phyloP scores from a whole-genome alignment of 2,329 filamentous ascomycete genomes.

The Epichloe elymi region DNA sequence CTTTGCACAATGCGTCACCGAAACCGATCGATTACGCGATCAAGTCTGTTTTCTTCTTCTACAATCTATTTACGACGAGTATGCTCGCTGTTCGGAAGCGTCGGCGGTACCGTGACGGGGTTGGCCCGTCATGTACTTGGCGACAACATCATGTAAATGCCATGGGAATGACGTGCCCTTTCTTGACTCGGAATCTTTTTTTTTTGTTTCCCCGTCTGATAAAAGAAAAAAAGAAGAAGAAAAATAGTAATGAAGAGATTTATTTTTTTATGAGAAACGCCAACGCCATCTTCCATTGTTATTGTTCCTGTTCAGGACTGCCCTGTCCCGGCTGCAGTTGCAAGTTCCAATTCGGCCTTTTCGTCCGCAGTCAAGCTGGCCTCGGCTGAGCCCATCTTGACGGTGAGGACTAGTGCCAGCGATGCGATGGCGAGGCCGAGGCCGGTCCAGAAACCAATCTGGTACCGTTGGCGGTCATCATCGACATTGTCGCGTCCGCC shows the following conservation, averaged over 20 bases:
- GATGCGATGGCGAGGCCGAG: conserved; percentile 39
- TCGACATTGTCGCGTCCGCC: conserved; percentile 19
- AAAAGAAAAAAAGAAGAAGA: neutral
- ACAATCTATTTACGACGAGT: too few species aligned
- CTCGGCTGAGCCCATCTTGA: conserved; percentile 40
- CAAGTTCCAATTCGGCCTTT: conserved; percentile 20
- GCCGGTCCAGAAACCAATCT: conserved; percentile 54
- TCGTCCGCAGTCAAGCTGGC: conserved; percentile 46
- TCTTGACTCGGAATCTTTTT: too few species aligned
- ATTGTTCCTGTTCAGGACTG: conserved; percentile 12
- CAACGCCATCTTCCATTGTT: neutral
- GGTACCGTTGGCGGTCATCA: conserved; percentile 38
- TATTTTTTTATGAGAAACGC: neutral
- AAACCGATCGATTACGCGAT: too few species aligned
- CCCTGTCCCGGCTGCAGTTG: neutral
- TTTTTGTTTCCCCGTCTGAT: too few species aligned
- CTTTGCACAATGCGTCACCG: too few species aligned
- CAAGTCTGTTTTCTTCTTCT: too few species aligned
- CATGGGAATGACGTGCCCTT: too few species aligned
- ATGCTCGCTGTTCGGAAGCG: too few species aligned
- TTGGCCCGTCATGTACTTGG: too few species aligned
- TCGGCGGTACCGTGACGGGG: too few species aligned
- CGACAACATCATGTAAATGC: too few species aligned
- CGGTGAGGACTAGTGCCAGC: conserved; percentile 40
- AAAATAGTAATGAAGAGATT: neutral